These are phyloP conservation scores for Tetraselmis striata DNA, from an alignment of 139 green algal species.

Conservation along the genomic window DNA sequence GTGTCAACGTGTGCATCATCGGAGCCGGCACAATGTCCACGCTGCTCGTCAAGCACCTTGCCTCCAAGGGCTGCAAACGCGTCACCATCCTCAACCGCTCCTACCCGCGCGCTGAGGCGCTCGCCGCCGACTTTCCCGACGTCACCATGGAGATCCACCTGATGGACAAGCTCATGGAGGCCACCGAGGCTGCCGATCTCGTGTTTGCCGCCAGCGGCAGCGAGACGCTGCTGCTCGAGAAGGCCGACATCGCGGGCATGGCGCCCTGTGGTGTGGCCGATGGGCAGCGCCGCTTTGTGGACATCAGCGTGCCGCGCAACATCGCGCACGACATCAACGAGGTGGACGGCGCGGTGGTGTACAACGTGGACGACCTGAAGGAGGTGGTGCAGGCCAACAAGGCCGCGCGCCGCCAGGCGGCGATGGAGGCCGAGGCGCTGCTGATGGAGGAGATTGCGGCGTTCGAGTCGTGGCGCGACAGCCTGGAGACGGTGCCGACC, in stretches of 20 bases:
- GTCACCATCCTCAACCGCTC: constrained; percentile 91
- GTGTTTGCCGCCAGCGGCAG: constrained; percentile 88
- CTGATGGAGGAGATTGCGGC: constrained; percentile 65
- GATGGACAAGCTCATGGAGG: constrained; percentile 85
- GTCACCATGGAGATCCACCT: constrained; percentile 88
- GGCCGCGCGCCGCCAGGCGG: constrained; percentile 66
- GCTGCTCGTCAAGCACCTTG: constrained; percentile 97
- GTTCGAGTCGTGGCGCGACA: constrained; percentile 97
- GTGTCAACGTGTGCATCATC: constrained; percentile 87
- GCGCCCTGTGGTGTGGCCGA: constrained; percentile 50
- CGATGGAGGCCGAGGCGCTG: constrained; percentile 61
- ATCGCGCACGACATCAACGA: constrained; percentile 76
- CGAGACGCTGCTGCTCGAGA: constrained; percentile 77
- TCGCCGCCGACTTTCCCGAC: constrained; percentile 93
- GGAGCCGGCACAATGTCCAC: constrained; percentile 96
- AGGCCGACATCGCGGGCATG: constrained; percentile 62
- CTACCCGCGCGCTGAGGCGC: constrained; percentile 74
- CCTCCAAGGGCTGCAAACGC: constrained; percentile 86
- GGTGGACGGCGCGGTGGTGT: constrained; percentile 66
- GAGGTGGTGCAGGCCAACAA: constrained; percentile 97
- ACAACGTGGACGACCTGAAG: constrained; percentile 99
- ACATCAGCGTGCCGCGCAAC: constrained; percentile 98
- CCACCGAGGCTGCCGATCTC: constrained; percentile 69
- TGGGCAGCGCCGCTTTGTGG: constrained; percentile 87
- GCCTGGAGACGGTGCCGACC: constrained; percentile 95